Evolutionary conservation across 1,284 basidiomycete species (phyloP), one percentile per base, ranked within the genome.

Genomic region (Ustilago cynodontis): DNA sequence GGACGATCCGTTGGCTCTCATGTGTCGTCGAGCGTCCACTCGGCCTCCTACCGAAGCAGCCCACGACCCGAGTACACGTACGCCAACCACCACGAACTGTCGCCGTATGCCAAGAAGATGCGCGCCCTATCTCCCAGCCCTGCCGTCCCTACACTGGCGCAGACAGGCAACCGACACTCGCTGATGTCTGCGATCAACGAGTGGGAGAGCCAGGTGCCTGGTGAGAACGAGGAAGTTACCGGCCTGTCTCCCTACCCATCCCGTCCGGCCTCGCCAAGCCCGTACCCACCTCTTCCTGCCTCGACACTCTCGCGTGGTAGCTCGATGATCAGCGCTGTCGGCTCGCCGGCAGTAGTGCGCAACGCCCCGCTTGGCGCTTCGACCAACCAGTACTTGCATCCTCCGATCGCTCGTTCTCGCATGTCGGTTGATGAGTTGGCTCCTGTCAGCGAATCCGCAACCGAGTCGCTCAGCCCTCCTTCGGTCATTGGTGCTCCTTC

Each of bases 151-250:
- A 63, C 65, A 3, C 39, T 65, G 35, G 47, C 60, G 1, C 71
- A 71, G 50, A 79, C 71, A 14, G 59, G 55, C 57, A 64, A 66
- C 26, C 70, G 76, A 6, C 68, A 74, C 43, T 75, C 78, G 51
- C 58, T 78, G 39, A 83, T 83, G 82, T 75, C 73, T 28, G 77
- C 81, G 31, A 83, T 83, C 75, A 80, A 75, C 64, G 81, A 82
- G 55, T 83, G 82, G 82, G 81, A 82, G 56, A 79, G 72, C n/a
- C 71, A 74, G 28, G 65, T 71, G 8, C 76, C 76, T 1, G 41
- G 41, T 7, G 67, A 73, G 35, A 55, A 45, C 3, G 69, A 49
- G 24, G 65, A 57, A 14, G 43, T 24, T 2, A 33, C 41, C 4
- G 47, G 49, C 9, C 11, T 59, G 7, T 71, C 75, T 52, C 67